A percentile compares a stretch with the other conserved stretches of the same genome.
Evolutionary conservation across 768 basidiomycete genomes (phyloP).

Genomic region (Amanita rimosa): DNA sequence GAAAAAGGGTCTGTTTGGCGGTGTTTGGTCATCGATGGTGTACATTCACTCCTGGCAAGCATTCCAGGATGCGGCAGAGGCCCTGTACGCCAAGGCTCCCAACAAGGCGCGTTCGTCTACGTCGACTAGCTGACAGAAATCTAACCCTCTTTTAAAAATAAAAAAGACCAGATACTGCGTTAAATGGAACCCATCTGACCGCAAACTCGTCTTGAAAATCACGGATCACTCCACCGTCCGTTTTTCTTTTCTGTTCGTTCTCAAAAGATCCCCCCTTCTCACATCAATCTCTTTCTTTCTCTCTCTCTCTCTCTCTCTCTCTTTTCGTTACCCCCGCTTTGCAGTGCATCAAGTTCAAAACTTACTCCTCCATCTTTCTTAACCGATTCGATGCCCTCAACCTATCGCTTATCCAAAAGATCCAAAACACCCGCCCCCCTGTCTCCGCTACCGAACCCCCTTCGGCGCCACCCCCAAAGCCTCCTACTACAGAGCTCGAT

Average conservation of each 20-base stretch:
- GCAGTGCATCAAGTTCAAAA: conserved; percentile 95
- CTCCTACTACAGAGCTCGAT: conserved; percentile 9
- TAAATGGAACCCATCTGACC: conserved; percentile 82
- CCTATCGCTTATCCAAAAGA: conserved; percentile 74
- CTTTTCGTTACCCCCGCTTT: neutral
- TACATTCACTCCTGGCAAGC: conserved; percentile 88
- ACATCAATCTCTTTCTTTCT: too few relatives aligned
- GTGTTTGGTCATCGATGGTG: conserved; percentile 44
- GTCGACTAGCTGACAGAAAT: neutral
- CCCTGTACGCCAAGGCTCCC: conserved; percentile 72
- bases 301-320: too few relatives aligned
- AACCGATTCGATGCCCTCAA: conserved; percentile 95
- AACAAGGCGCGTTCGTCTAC: conserved; percentile 42
- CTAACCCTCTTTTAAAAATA: neutral
- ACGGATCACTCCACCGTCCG: conserved; percentile 73
- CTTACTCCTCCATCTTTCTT: conserved; percentile 86
- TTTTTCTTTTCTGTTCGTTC: too few relatives aligned
- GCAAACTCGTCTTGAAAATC: conserved; percentile 86
- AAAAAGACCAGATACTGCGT: conserved; percentile 80
- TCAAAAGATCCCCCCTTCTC: too few relatives aligned
- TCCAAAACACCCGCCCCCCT: conserved; percentile 53
- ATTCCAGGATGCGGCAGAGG: conserved; percentile 83
- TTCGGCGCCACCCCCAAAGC: conserved; percentile 12
- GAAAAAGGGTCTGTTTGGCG: neutral
- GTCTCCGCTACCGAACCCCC: conserved; percentile 18